Evolutionary conservation across 257 asterid genomes (phyloP), one percentile per base, ranked within the genome.

Genomic region (Paraleonurus japonicus): DNA sequence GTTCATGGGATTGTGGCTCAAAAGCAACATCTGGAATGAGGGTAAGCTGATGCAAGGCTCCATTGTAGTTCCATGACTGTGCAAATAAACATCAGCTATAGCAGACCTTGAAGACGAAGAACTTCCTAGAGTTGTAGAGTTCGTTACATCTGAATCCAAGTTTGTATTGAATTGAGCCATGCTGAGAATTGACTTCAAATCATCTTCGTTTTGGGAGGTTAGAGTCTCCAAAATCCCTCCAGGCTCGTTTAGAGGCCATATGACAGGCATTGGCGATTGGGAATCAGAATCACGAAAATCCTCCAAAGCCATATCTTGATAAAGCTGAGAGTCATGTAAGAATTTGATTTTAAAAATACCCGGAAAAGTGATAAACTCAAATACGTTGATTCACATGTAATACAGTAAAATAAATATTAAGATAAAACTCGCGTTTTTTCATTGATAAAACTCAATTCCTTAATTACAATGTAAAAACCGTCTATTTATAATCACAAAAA

Each of bases 241-340:
- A 45, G 41, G 43, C 26, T 59, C 84, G 13, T 75, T 65, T 51
- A 9, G 61, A 3, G 76, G 76, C 22, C 65, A 53, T 20, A 23
- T 20, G 50, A 16, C 37, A 57, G 84, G 64, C 15, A 58, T 60
- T 19, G 70, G 51, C 32, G 37, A 78, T 33, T 68, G 70, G 48
- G 41, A 2, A 48, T 67, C 68, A 27, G 79, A 73, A 30, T 80
- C 67, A 12, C 70, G 59, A 72, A 60, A 79, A 13, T 62, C 79
- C 28, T 83, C 79, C 74, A 71, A 61, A 58, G 75, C 72, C 92
- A 82, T 71, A 76, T 48, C 75, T 63, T 73, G 27, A 65, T n/a
- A 64, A 55, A 43, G 26, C 51, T 43, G 51, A 13, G 7, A 43
- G 5, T 15, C 30, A 19, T n/a, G 33, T 60, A 20, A 39, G 57